A percentile compares a stretch with the other conserved stretches of the same genome.
Conservation (phyloP, 805 yeast genomes). For the Kuraishia hungarica region DNA sequence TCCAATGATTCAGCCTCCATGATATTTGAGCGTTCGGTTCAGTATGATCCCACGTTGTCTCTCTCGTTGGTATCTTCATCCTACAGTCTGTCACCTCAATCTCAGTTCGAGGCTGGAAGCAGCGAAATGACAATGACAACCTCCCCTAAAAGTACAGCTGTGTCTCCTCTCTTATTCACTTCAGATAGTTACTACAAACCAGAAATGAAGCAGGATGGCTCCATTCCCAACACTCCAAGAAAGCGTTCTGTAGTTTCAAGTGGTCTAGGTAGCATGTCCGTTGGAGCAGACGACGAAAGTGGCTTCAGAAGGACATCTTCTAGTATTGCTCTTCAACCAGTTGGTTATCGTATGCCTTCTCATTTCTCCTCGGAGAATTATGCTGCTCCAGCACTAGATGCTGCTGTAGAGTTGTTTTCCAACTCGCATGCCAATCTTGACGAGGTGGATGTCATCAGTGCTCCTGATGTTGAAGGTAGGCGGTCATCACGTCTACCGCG, state of each 20-base stretch:
- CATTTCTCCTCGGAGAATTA: slow-evolving; percentile 47
- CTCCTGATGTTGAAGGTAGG: neutral
- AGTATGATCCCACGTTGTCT: neutral
- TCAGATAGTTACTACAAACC: neutral
- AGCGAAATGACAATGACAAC: neutral
- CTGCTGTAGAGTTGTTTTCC: slow-evolving; percentile 58
- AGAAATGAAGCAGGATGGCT: neutral
- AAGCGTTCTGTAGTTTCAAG: neutral
- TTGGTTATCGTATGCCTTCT: neutral
- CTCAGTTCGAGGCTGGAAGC: neutral
- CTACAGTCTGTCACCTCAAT: neutral
- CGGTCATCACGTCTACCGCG: neutral
- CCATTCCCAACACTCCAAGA: neutral
- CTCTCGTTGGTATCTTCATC: neutral
- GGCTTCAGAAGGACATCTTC: neutral
- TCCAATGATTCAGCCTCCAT: neutral
- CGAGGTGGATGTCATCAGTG: slow-evolving; percentile 26
- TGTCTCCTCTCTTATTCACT: neutral
- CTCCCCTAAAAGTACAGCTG: neutral
- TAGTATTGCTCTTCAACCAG: neutral
- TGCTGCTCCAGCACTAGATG: slow-evolving; percentile 78
- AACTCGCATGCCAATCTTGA: slow-evolving; percentile 52
- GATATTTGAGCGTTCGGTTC: slow-evolving; percentile 1
- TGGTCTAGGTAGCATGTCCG: neutral
- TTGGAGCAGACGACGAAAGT: neutral